Evolutionary conservation across 257 asterid species (phyloP).

Genomic region (Solanum neorickii): DNA sequence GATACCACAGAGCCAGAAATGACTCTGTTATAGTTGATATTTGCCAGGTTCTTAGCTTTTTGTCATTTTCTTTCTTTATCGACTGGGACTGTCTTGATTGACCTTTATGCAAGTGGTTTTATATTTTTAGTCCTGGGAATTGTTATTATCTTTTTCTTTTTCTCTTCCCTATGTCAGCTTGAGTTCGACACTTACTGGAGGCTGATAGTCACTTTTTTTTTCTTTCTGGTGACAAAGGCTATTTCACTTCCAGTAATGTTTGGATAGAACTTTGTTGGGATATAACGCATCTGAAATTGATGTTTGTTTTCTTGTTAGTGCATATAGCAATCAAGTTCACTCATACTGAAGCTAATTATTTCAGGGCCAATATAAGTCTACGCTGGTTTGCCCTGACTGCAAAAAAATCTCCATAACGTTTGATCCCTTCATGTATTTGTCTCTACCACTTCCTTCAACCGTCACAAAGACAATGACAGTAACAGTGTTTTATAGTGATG

Average conservation of each 20-base stretch:
- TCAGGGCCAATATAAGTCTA: constrained; percentile 98
- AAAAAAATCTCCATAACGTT: constrained; percentile 80
- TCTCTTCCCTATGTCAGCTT: background rate
- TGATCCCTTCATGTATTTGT: constrained; percentile 96
- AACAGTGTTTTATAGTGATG: constrained; percentile 78
- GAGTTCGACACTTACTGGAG: background rate
- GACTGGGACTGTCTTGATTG: background rate
- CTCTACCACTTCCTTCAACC: constrained; percentile 92
- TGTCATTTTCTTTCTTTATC: background rate
- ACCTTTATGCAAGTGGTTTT: background rate
- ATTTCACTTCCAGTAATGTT: background rate
- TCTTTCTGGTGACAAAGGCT: background rate
- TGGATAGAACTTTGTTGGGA: background rate
- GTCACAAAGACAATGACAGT: constrained; percentile 71
- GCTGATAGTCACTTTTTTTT: background rate
- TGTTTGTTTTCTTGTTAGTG: background rate
- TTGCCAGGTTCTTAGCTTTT: constrained; percentile 56
- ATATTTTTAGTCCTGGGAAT: background rate
- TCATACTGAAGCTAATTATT: constrained; percentile 2
- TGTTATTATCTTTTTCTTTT: background rate
- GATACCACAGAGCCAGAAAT: constrained; percentile 88
- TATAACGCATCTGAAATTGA: background rate
- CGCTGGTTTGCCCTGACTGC: constrained; percentile 85
- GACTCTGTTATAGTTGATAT: constrained; percentile 88
- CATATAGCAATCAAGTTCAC: background rate